Percentiles rank a stretch among this genome's conserved stretches.
Conservation (phyloP, 2,329 filamentous ascomycete species). For the Aspergillus felis region DNA sequence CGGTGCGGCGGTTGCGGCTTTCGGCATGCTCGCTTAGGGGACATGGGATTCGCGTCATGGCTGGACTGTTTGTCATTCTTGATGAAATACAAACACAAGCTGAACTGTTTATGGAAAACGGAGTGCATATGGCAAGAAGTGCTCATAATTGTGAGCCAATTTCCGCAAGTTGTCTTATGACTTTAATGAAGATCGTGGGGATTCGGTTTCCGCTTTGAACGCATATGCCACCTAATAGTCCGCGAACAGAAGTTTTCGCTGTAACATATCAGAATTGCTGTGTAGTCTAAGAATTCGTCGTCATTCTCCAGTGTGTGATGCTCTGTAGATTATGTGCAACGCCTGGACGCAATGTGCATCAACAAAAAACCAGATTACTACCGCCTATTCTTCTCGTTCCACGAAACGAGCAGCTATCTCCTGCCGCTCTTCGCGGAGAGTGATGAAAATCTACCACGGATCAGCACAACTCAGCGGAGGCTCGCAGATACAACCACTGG, state of each 20-base stretch:
- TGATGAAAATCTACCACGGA: slow-evolving; percentile 27
- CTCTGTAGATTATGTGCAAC: background rate
- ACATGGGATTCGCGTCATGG: background rate
- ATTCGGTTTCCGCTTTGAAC: background rate
- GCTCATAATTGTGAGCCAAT: background rate
- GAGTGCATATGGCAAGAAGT: background rate
- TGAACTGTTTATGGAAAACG: background rate
- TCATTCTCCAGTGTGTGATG: background rate
- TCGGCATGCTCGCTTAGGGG: slow-evolving; percentile 26
- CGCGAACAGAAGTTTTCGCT: background rate
- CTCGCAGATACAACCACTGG: background rate
- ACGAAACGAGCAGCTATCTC: slow-evolving; percentile 22
- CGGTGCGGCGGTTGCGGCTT: slow-evolving; percentile 22
- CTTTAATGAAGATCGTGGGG: background rate
- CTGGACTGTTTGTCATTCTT: background rate
- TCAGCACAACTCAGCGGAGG: slow-evolving; percentile 3
- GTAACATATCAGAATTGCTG: background rate
- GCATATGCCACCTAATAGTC: background rate
- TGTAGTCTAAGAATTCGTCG: background rate
- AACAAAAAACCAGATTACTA: background rate
- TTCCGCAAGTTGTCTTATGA: background rate
- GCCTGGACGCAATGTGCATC: background rate
- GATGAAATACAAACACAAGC: background rate
- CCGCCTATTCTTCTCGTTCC: slow-evolving; percentile 13
- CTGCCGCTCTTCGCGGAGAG: slow-evolving; percentile 36